Conservation (phyloP, 2,329 filamentous ascomycete species). For the Penicillium sp. region DNA sequence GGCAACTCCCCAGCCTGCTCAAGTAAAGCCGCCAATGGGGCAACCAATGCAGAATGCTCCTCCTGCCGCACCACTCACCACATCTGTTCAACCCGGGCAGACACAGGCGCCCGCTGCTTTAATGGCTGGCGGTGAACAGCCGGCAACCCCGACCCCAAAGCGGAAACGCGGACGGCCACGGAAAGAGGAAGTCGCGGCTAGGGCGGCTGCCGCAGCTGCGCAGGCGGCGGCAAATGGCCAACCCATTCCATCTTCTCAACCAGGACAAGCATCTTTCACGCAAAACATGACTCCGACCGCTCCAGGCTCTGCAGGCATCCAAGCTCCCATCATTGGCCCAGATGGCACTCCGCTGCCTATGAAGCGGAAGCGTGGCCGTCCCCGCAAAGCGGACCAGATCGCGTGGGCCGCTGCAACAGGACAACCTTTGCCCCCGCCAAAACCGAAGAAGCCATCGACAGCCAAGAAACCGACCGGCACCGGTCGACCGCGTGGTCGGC, state of each 20-base stretch:
- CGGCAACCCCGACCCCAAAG: conserved; percentile 9
- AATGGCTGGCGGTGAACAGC: conserved; percentile 4
- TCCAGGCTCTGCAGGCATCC: neutral
- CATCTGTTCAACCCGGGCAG: conserved; percentile 15
- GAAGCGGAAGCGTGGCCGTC: conserved; percentile 32
- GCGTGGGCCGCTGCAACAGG: conserved; percentile 22
- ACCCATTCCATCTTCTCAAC: conserved; percentile 12
- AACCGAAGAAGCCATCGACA: conserved; percentile 22
- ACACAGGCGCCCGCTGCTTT: conserved; percentile 1
- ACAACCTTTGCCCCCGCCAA: conserved; percentile 20
- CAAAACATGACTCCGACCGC: conserved; percentile 20
- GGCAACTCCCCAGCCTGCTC: neutral
- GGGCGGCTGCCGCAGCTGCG: conserved; percentile 18
- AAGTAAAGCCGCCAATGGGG: neutral
- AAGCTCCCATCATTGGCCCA: conserved; percentile 20
- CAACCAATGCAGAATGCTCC: neutral
- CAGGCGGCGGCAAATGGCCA: conserved; percentile 17
- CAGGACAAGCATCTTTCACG: conserved; percentile 23
- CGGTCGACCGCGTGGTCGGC: conserved; percentile 34
- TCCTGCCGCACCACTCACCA: neutral
- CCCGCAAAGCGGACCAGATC: conserved; percentile 29
- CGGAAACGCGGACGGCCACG: conserved; percentile 26
- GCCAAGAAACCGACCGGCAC: conserved; percentile 26
- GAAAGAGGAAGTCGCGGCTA: conserved; percentile 26
- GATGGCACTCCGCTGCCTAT: conserved; percentile 25